Evolutionary conservation across 2,329 filamentous ascomycete species (phyloP), one percentile per base, ranked within the genome.

Genomic region (Emergomyces pasteurianus): DNA sequence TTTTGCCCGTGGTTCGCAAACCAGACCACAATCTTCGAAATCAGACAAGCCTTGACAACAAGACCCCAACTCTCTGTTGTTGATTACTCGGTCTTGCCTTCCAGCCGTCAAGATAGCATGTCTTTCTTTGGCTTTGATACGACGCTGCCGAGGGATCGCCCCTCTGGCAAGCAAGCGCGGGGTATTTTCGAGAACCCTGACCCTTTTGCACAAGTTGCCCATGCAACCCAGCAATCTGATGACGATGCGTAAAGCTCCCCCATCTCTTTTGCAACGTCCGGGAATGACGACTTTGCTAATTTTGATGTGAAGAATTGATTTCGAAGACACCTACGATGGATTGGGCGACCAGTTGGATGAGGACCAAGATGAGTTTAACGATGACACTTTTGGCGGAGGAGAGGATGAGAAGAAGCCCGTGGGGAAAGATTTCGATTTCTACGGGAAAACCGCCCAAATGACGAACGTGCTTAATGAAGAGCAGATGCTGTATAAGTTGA

Each of bases 251-350:
- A 78, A 72, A 80, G 73, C 56, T 60, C 49, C 52, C n/a, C 75
- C 75, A 58, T 79, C 80, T 66, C 83, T 65, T 70, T 38, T 18
- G 42, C 26, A 23, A 12, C 12, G 23, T 26, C 5, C 12, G 54
- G 56, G 38, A 23, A 57, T 36, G 52, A 40, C 58, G n/a, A 55
- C 28, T 52, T 36, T 60, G 28, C 63, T 53, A 62, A 21, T 56
- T 3, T 52, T 23, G 47, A 21, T 36, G 26, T 60, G 4, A 67
- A 88, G 85, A 60, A 83, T 89, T 69, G 89, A 97, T 69, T 99
- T 97, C 68, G 94, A 99, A 69, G 91, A 99, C 72, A 97, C 92
- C 43, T 97, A 97, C 72, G 94, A 99, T 74, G 92, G 92, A 21
- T 80, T 99, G 47, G 94, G 91, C 61, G 89, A 96, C 71, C 86